Evolutionary conservation across 2,329 filamentous ascomycete genomes (phyloP), one percentile per base, ranked within the genome.

Genomic region (Graphilbum ipis-grandicollis): DNA sequence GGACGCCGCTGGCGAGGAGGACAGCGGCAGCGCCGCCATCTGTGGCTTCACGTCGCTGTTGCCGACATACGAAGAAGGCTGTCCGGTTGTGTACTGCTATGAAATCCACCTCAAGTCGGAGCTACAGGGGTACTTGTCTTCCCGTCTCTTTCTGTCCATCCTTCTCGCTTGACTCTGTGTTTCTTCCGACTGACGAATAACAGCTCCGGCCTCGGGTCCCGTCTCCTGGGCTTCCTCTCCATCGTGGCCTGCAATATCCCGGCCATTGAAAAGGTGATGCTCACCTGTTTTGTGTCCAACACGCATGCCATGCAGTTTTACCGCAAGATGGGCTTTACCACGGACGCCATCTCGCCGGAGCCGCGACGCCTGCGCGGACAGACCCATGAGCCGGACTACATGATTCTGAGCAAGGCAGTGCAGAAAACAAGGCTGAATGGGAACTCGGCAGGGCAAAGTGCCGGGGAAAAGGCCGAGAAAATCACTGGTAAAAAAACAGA

Each of bases 71-170:
- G 78, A 83, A 49, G 71, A 75, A 42, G 64, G 65, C 2, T 57
- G 71, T 40, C 62, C 73, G 0, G 79, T 85, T 2, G 50, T 84
- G 17, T 88, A 85, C 53, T 76, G 80, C 52, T 88, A 85, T 51
- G 80, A 88, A 55, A 71, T 88, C 26, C 80, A 88, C 49, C 63
- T 86, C 3, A 54, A 60, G 28, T 55, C 62, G 1, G 54, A 59
- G 2, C 51, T 79, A 5, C 67, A 70, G 45, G 65, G 75, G 57
- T 71, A 52, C 43, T 15, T 15, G 2, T 14, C 2, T 23, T 7
- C 14, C 9, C 15, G n/a, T 10, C 12, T 31, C n/a, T 3, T 36
- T 30, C 30, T 23, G 17, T 8, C 10, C 18, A n/a, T 31, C 17
- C 31, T n/a, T 30, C 19, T 25, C 19, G 30, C 13, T 13, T 19